Percentiles rank a stretch among this genome's conserved stretches.
phyloP scores from a whole-genome alignment of 805 yeast genomes.

The Vanderwaltozyma verrucispora region DNA sequence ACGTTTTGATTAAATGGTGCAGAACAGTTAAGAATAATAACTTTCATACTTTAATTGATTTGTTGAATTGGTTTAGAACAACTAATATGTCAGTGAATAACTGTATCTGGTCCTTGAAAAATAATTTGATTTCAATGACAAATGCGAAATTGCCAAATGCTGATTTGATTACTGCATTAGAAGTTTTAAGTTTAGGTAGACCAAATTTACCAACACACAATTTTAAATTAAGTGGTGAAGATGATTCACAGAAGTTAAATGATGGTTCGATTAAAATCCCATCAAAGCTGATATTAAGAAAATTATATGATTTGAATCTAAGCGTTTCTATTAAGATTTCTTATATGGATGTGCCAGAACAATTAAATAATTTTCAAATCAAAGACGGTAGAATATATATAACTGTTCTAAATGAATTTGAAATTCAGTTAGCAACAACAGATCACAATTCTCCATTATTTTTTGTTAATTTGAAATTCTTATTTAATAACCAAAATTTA shows the following conservation, averaged over 20 bases:
- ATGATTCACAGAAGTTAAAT: constrained; percentile 1
- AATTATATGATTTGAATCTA: constrained; percentile 60
- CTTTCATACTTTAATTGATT: constrained; percentile 68
- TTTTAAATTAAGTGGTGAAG: constrained; percentile 33
- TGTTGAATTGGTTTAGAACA: constrained; percentile 76
- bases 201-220: constrained; percentile 64
- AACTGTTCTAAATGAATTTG: constrained; percentile 52
- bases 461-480: constrained; percentile 64
- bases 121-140: constrained; percentile 45
- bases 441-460: constrained; percentile 62
- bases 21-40: constrained; percentile 54
- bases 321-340: constrained; percentile 69
- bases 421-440: constrained; percentile 68
- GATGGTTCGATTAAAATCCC: constrained; percentile 30
- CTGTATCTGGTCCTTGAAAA: constrained; percentile 57
- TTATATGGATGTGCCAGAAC: constrained; percentile 50
- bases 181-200: constrained; percentile 67
- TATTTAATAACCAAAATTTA: constrained; percentile 29
- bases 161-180: constrained; percentile 77
- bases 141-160: constrained; percentile 91
- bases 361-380: constrained; percentile 53
- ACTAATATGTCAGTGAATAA: constrained; percentile 62
- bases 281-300: constrained; percentile 45
- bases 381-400: constrained; percentile 70
- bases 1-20: constrained; percentile 82